Conservation (phyloP, 192 early-diverging fungal genomes). For the Phlyctochytrium planicorne region DNA sequence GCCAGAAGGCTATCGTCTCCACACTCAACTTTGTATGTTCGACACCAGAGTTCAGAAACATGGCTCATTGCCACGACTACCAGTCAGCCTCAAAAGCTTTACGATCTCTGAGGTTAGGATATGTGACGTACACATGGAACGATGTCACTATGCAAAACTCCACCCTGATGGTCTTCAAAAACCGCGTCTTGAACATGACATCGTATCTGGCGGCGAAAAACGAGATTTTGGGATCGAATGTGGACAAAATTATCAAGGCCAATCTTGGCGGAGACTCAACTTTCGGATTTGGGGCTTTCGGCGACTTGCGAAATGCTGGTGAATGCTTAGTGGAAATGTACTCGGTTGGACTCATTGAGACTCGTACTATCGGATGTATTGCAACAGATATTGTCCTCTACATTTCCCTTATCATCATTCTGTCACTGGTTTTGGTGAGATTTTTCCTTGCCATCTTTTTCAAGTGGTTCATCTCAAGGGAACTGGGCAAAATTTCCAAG, state of each 20-base stretch:
- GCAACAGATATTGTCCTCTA: slow-evolving; percentile 37
- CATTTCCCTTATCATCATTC: slow-evolving; percentile 38
- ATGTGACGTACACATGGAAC: slow-evolving; percentile 34
- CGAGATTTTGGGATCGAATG: slow-evolving; percentile 16
- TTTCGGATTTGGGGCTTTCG: slow-evolving; percentile 10
- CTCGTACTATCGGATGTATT: slow-evolving; percentile 30
- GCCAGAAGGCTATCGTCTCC: background rate
- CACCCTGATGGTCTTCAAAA: slow-evolving; percentile 34
- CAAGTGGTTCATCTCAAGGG: slow-evolving; percentile 76
- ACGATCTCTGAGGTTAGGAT: slow-evolving; percentile 16
- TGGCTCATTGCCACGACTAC: slow-evolving; percentile 27
- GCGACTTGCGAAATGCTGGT: slow-evolving; percentile 14
- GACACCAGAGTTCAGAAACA: slow-evolving; percentile 4
- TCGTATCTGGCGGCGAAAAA: slow-evolving; percentile 29
- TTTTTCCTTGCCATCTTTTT: slow-evolving; percentile 78
- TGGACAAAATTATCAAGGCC: slow-evolving; percentile 17
- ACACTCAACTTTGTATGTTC: slow-evolving; percentile 20
- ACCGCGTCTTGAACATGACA: slow-evolving; percentile 35
- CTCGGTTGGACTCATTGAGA: slow-evolving; percentile 29
- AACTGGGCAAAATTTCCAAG: slow-evolving; percentile 67
- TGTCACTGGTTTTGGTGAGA: slow-evolving; percentile 28
- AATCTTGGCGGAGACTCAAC: slow-evolving; percentile 28
- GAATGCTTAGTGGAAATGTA: slow-evolving; percentile 30
- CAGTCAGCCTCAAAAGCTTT: slow-evolving; percentile 1
- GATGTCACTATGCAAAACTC: slow-evolving; percentile 16